Evolutionary conservation across 2,329 filamentous ascomycete genomes (phyloP).

Genomic region (Immersiporthe knoxdaviesiana): DNA sequence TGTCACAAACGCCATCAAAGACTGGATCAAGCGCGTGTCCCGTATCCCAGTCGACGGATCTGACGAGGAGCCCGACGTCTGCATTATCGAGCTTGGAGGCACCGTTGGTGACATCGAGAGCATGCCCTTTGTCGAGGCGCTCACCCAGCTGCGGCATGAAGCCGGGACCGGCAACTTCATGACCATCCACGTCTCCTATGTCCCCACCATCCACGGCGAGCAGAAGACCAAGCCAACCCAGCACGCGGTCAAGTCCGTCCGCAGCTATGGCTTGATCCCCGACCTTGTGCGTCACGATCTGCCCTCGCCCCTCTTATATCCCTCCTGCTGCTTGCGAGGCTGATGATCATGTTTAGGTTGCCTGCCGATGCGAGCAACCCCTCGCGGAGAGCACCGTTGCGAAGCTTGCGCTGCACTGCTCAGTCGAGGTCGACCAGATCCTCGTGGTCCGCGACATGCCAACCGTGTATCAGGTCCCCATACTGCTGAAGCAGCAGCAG

Average conservation of each 20-base stretch:
- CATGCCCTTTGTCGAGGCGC: constrained; percentile 84
- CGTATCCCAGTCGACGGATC: constrained; percentile 86
- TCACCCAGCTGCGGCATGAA: constrained; percentile 75
- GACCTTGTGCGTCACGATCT: constrained; percentile 60
- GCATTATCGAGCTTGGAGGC: constrained; percentile 68
- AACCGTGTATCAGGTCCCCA: constrained; percentile 90
- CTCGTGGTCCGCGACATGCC: constrained; percentile 87
- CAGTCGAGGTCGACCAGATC: constrained; percentile 83
- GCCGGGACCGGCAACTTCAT: constrained; percentile 80
- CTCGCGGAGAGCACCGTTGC: constrained; percentile 74
- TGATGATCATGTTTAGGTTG: constrained; percentile 62
- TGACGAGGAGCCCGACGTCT: constrained; percentile 82
- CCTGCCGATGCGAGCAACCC: constrained; percentile 82
- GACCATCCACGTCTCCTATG: constrained; percentile 86
- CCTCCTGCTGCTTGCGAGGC: constrained; percentile 20
- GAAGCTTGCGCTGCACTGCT: constrained; percentile 89
- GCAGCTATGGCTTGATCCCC: constrained; percentile 76
- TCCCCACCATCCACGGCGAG: constrained; percentile 71
- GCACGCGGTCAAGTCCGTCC: constrained; percentile 80
- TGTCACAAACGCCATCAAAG: constrained; percentile 87
- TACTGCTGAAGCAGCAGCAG: constrained; percentile 85
- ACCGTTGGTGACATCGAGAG: constrained; percentile 76
- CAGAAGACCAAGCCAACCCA: constrained; percentile 98
- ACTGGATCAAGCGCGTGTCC: constrained; percentile 88
- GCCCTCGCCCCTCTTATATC: too few relatives aligned